Base-by-base conservation (phyloP, 805 yeast genomes). In the Starmerella scarabaei region DNA sequence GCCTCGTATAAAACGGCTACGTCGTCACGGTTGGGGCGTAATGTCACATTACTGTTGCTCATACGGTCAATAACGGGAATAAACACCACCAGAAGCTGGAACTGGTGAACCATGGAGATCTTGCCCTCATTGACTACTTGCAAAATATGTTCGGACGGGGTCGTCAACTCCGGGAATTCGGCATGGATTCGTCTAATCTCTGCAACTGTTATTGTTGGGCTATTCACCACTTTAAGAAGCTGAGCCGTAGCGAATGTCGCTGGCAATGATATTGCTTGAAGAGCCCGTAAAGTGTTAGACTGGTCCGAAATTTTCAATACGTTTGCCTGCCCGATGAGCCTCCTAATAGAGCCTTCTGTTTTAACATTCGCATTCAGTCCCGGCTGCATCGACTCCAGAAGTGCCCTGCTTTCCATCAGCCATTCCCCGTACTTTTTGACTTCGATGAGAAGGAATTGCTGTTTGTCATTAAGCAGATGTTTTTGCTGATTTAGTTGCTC, bases 11-110 rank as follows among this genome's bases (percentile, higher is more conserved):
- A 30, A 1, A 7, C 30, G 1, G 24, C 34, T 14, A 40, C 28
- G 29, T 39, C 42, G 9, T 17, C 14, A 2, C 34, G 31, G 16
- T 16, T 30, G 6, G 49, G 49, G 16, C 49, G 31, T n/a, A 33
- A 5, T 18, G 15, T 6, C 2, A 42, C 15, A 5, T 19, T 29
- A 4, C 34, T 33, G 4, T 21, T 30, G 19, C 28, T 12, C 44
- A 45, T 40, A 1, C 46, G 41, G 7, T 23, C 28, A 5, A 45
- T 8, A 9, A 42, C 28, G 7, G 26, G 31, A 2, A 37, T 14
- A 16, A 24, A 9, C 3, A 7, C 12, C n/a, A 20, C 31, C 2
- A 43, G 35, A 16, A 15, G 5, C 5, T 20, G 29, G 29, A 43
- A 35, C 28, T 31, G 30, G 4, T 20, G 18, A 16, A 21, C 11